Evolutionary conservation across 495 filamentous ascomycete species (phyloP).

Genomic region (Lasiosphaeria ovina): DNA sequence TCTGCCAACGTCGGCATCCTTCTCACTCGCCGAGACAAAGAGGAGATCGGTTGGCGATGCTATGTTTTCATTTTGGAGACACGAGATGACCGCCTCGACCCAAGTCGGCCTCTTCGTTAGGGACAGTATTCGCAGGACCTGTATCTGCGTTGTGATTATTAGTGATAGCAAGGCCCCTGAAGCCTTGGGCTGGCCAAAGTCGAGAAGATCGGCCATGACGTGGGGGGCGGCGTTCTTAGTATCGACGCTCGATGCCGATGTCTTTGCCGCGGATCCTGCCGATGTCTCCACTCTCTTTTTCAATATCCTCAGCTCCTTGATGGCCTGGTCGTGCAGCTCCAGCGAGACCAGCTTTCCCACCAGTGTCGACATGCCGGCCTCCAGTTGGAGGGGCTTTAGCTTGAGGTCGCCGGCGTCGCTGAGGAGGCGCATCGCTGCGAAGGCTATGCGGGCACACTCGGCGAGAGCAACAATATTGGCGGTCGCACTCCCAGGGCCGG

Average conservation of each 20-base stretch:
- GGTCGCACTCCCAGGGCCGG: slow-evolving; percentile 16
- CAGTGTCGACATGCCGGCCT: slow-evolving; percentile 78
- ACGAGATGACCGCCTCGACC: slow-evolving; percentile 48
- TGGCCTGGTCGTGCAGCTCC: slow-evolving; percentile 70
- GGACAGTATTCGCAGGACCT: slow-evolving; percentile 49
- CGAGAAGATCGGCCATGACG: slow-evolving; percentile 61
- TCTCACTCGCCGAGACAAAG: slow-evolving; percentile 46
- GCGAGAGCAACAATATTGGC: slow-evolving; percentile 50
- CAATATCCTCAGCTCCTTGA: slow-evolving; percentile 70
- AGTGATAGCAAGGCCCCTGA: slow-evolving; percentile 45
- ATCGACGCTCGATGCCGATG: slow-evolving; percentile 19
- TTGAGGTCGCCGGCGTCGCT: slow-evolving; percentile 48
- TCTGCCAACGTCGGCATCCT: slow-evolving; percentile 52
- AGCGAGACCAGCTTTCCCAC: slow-evolving; percentile 69
- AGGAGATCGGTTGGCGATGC: slow-evolving; percentile 70
- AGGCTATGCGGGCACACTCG: slow-evolving; percentile 73
- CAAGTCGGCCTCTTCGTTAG: slow-evolving; percentile 49
- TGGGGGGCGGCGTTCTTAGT: slow-evolving; percentile 35
- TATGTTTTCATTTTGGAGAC: slow-evolving; percentile 42
- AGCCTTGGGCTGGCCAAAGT: slow-evolving; percentile 47
- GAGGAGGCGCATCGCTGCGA: slow-evolving; percentile 64
- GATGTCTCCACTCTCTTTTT: slow-evolving; percentile 59
- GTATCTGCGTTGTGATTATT: slow-evolving; percentile 53
- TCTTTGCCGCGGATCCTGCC: slow-evolving; percentile 26
- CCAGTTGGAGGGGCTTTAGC: slow-evolving; percentile 69